Base-by-base conservation (phyloP, 1,284 basidiomycete genomes). In the Sporisorium reilianum region DNA sequence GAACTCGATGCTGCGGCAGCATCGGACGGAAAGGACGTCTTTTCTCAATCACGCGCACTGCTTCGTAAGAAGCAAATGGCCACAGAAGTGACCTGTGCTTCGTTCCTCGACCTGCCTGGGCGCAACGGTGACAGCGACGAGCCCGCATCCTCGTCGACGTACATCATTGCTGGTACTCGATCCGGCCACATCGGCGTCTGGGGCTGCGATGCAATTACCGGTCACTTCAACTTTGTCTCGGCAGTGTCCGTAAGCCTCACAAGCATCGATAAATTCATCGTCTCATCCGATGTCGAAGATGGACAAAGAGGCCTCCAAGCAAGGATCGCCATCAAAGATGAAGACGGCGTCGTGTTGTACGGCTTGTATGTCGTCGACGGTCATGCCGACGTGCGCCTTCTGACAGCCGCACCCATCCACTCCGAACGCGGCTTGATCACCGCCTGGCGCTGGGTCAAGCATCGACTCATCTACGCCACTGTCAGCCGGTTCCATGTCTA, bases 101-200 rank as follows among this genome's bases (percentile, higher is more conserved):
- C 61, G 14, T 70, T 64, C 50, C 11, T 61, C 26, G 40, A 61
- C 42, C 3, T 46, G 16, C 14, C 18, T 7, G 28, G 12, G 3
- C 51, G 23, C 11, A 12, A 6, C 18, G 20, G 18, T n/a, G 40
- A 5, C 14, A 8, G 10, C 10, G 41, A 23, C 14, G 18, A 2
- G 9, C 25, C 34, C 8, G 5, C 22, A 11, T 5, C n/a, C 20
- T 28, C 48, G 18, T 50, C 51, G 6, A 42, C 61, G 16, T 58
- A 64, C 38, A 28, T 75, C 25, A 23, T 67, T 7, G 67, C 61
- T 16, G 72, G 67, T 30, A 66, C 60, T 6, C 44, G 64, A 7
- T 69, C 72, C 3, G 72, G 72, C 12, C 64, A 75, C 45, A 52
- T 70, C 18, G 66, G 55, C 28, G 14, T 67, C 23, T 67, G 63